These are phyloP conservation scores for Cercospora zeae-maydis DNA, from an alignment of 2,329 filamentous ascomycete genomes.

Conservation along the genomic window DNA sequence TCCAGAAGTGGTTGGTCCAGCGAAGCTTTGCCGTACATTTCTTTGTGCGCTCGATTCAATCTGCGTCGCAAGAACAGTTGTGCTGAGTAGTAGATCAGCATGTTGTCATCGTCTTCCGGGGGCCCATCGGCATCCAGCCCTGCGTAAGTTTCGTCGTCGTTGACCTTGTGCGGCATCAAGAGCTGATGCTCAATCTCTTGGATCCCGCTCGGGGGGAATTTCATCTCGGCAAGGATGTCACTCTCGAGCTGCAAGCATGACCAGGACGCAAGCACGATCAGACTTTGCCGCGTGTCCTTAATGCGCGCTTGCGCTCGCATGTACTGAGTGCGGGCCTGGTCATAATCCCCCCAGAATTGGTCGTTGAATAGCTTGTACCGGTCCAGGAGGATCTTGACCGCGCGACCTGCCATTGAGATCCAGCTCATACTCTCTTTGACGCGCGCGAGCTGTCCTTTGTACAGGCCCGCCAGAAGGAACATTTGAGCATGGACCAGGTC, in stretches of 20 bases:
- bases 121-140: constrained; percentile 23
- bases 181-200: constrained; percentile 58
- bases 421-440: constrained; percentile 80
- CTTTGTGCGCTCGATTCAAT: constrained; percentile 54
- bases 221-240: constrained; percentile 85
- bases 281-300: constrained; percentile 38
- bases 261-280: constrained; percentile 72
- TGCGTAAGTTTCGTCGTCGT: constrained; percentile 30
- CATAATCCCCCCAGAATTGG: constrained; percentile 35
- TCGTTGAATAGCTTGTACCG: constrained; percentile 53
- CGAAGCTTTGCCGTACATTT: constrained; percentile 48
- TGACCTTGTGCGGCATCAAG: constrained; percentile 61
- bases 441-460: constrained; percentile 81
- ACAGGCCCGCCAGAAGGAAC: constrained; percentile 78
- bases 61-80: constrained; percentile 59
- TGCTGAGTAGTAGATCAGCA: constrained; percentile 58
- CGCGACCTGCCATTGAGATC: constrained; percentile 60
- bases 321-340: constrained; percentile 36
- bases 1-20: constrained; percentile 22
- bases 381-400: constrained; percentile 69
- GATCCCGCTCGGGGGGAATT: constrained; percentile 58
- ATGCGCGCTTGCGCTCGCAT: constrained; percentile 29
- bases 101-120: constrained; percentile 33
- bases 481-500: constrained; percentile 82
- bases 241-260: constrained; percentile 91